Evolutionary conservation across 2,329 filamentous ascomycete species (phyloP), one percentile per base, ranked within the genome.

Genomic region (Rhinocladiella mackenziei): DNA sequence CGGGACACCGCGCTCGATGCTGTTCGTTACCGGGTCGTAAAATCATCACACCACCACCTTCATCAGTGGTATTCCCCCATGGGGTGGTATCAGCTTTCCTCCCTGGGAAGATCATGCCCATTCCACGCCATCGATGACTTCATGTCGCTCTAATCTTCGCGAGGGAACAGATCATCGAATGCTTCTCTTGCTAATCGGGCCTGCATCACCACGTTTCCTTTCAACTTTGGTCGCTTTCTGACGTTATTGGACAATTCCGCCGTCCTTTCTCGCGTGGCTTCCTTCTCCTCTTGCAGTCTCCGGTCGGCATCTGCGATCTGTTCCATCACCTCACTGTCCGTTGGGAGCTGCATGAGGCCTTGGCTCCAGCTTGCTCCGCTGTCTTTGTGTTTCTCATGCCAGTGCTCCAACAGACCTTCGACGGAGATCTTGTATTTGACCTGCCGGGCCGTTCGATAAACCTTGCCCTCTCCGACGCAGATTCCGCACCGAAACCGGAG

Each of bases 401-500:
- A 58, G 38, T 58, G 56, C 8, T 23, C 38, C 14, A 48, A 7
- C 2, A 57, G 48, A 9, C 8, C 31, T 15, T 48, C 39, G 8
- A 54, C 29, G 6, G 42, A 7, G 8, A 49, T 32, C n/a, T 29
- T 41, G 39, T 51, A 40, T 36, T 46, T 48, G 22, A 42, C 39
- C 14, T 55, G 39, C 22, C 41, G 40, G 18, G 35, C 38, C 5
- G 33, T 41, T 23, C 29, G 26, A 14, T 41, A 15, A 11, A 32
- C 23, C 8, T 32, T 41, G n/a, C 28, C 51, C 23, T 51, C 47
- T 14, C 25, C 35, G 17, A 44, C 33, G 36, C 55, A 57, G 3
- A 48, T 20, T 15, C 48, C 48, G 39, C 56, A 58, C 9, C 42
- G 32, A 41, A 55, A 54, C 32, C 43, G 43, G 18, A 56, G 46